Evolutionary conservation across 2,329 filamentous ascomycete genomes (phyloP).

Genomic region (Lithohypha guttulata): DNA sequence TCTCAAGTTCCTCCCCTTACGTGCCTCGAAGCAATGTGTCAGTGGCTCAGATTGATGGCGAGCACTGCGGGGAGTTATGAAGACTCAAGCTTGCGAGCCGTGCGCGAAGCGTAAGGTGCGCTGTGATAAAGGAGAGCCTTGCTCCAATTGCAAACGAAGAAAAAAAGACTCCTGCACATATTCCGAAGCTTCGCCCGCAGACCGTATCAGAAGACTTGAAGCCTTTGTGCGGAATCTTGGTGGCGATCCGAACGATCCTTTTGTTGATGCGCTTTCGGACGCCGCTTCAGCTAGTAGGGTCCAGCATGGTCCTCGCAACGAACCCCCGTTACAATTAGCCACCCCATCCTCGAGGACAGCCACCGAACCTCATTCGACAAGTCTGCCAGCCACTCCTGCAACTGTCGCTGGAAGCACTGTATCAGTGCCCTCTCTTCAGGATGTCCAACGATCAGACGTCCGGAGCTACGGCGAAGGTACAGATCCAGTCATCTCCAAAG

Average conservation of each 20-base stretch:
- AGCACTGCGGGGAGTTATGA: background rate
- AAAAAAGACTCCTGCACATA: conserved; percentile 12
- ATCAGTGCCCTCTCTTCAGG: no score
- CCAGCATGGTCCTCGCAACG: no score
- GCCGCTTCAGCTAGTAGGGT: no score
- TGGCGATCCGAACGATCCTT: conserved; percentile 3
- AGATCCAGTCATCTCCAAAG: conserved; percentile 8
- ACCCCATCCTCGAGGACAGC: no score
- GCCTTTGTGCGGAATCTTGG: conserved; percentile 5
- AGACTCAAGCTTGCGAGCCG: conserved; percentile 7
- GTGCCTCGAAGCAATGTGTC: no score
- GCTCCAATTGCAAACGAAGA: conserved; percentile 12
- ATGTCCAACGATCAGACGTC: background rate
- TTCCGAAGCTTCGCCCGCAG: conserved; percentile 6
- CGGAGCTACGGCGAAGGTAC: background rate
- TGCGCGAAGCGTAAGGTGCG: conserved; percentile 13
- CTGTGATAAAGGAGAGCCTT: conserved; percentile 14
- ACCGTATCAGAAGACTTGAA: conserved; percentile 5
- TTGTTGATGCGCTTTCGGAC: no score
- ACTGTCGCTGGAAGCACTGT: no score
- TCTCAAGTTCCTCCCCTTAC: no score
- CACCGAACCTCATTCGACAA: no score
- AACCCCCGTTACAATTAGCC: no score
- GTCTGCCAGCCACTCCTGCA: no score
- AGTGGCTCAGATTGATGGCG: no score